Evolutionary conservation across 257 asterid species (phyloP).

Genomic region (Petunia axillaris): DNA sequence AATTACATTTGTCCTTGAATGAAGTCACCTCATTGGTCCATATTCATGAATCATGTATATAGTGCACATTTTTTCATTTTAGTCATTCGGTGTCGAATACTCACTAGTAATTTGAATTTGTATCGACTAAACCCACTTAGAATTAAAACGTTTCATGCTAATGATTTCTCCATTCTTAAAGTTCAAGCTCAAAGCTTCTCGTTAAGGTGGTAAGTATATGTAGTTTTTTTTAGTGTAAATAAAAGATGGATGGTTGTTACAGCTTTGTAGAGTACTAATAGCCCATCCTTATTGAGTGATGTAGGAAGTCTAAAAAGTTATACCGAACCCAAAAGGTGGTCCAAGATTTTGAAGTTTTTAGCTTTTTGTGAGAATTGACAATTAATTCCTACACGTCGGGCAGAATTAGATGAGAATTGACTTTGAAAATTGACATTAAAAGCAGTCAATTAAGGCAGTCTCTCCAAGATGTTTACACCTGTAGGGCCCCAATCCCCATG

Average conservation of each 20-base stretch:
- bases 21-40: too few relatives aligned
- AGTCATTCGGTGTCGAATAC: too few relatives aligned
- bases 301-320: background rate
- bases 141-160: too few relatives aligned
- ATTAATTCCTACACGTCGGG: conserved; percentile 26
- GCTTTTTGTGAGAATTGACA: background rate
- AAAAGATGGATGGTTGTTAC: background rate
- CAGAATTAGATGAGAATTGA: conserved; percentile 36
- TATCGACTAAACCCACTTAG: too few relatives aligned
- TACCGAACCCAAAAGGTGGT: conserved; percentile 30
- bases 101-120: too few relatives aligned
- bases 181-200: too few relatives aligned
- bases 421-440: conserved; percentile 36
- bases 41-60: too few relatives aligned
- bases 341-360: conserved; percentile 3
- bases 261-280: background rate
- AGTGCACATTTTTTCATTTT: too few relatives aligned
- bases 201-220: too few relatives aligned
- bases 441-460: conserved; percentile 44
- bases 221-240: too few relatives aligned
- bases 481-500: conserved; percentile 25
- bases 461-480: conserved; percentile 37
- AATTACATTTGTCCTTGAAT: too few relatives aligned
- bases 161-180: too few relatives aligned
- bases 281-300: background rate